Evolutionary conservation across 169 alveolate genomes (phyloP).

Genomic region (Eimeria mitis): DNA sequence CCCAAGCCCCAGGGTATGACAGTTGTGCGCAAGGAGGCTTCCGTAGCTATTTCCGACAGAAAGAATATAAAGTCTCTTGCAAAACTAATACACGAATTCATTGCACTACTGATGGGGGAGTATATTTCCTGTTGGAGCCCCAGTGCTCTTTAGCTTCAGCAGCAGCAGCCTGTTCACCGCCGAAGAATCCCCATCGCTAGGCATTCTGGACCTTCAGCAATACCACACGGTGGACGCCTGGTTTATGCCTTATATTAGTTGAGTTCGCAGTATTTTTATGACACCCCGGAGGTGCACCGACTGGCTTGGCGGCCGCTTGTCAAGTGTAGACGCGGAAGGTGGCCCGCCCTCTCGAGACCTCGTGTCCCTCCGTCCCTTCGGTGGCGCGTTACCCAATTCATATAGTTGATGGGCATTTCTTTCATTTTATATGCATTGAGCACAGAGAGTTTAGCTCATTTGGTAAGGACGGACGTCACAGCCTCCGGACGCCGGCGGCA

Average conservation of each 20-base stretch:
- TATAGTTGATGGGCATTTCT: neutral
- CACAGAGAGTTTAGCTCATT: no score
- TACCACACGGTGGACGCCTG: neutral
- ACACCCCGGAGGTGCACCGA: neutral
- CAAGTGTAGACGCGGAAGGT: neutral
- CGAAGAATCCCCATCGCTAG: constrained; percentile 23
- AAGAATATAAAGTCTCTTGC: neutral
- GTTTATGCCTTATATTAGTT: neutral
- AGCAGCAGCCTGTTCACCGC: constrained; percentile 15
- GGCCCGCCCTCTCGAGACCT: constrained; percentile 46
- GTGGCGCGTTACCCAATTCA: neutral
- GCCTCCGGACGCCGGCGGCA: neutral
- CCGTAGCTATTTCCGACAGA: neutral
- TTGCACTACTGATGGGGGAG: neutral
- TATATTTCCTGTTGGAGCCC: neutral
- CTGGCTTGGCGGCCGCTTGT: constrained; percentile 13
- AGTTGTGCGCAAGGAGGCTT: constrained; percentile 2
- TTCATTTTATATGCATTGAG: neutral
- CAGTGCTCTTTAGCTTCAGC: neutral
- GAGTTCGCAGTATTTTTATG: constrained; percentile 2
- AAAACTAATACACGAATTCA: neutral
- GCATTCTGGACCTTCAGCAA: constrained; percentile 15
- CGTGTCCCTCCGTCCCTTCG: neutral
- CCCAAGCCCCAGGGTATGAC: constrained; percentile 58
- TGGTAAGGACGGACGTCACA: neutral